Percentiles rank a stretch among this genome's conserved stretches.
Conservation (phyloP, 495 filamentous ascomycete species). For the Astrocystis sublimbata region DNA sequence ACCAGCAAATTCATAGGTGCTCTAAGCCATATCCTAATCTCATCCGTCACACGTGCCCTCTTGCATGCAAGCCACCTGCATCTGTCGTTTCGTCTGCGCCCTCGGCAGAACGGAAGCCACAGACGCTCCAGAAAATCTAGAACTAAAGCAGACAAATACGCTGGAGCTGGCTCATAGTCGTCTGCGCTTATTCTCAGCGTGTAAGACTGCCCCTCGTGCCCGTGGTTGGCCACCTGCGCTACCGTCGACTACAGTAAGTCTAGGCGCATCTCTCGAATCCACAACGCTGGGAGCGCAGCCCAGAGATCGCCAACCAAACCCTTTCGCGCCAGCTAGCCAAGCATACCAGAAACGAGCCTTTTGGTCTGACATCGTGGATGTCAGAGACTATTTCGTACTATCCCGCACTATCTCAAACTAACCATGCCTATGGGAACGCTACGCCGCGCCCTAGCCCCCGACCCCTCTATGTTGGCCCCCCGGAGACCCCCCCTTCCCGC, state of each 20-base stretch:
- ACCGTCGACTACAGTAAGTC: background rate
- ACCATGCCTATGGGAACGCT: too few species aligned
- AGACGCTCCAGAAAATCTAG: background rate
- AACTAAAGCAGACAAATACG: background rate
- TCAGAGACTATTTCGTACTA: too few species aligned
- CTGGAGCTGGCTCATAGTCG: background rate
- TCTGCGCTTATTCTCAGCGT: background rate
- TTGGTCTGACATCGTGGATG: too few species aligned
- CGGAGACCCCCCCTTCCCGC: background rate
- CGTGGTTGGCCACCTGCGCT: background rate
- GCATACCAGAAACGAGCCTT: too few species aligned
- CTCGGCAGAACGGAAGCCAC: slow-evolving; percentile 12
- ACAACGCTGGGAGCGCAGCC: background rate
- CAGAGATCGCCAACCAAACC: too few species aligned
- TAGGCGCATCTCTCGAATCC: background rate
- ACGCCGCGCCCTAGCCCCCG: too few species aligned
- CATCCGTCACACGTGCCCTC: background rate
- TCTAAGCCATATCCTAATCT: too few species aligned
- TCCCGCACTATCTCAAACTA: too few species aligned
- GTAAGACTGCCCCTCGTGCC: background rate
- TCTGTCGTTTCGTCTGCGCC: background rate
- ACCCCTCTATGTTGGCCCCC: too few species aligned
- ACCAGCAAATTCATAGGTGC: too few species aligned
- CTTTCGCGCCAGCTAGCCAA: too few species aligned
- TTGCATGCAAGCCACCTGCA: slow-evolving; percentile 2